Base-by-base conservation (phyloP, 441 rosid species). In the Populus hybrid region DNA sequence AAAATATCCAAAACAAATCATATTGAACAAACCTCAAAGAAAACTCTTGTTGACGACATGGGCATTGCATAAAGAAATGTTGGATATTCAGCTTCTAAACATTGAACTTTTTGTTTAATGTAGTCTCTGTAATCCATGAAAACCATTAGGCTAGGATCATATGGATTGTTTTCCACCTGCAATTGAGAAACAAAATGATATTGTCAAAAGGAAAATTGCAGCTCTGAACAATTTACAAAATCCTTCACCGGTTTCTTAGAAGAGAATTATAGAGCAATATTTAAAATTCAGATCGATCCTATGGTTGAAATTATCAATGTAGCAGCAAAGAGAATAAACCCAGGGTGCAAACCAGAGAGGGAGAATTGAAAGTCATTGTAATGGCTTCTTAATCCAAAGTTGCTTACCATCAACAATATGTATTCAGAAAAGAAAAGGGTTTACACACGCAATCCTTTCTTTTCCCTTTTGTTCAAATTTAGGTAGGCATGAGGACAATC, bases 121-220 rank as follows among this genome's bases (percentile, higher is more conserved):
- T 87, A 88, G 83, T 91, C 93, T 90, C 99, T 89, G 79, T 94
- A 95, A 79, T 95, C 99, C 99, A 94, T 95, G 87, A 95, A 95
- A 79, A 95, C 98, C 99, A 94, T 95, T 84, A 90, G 86, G 77
- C 84, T 89, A 70, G 97, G 97, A 90, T 95, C 97, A 83, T 89
- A 95, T 65, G 99, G 97, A 89, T 83, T 88, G 81, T 86, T 90
- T 85, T 95, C 98, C 88, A 95, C 99, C 99, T 94, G 87, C 70
- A 80, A 81, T 76, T 68, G 73, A 59, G 76, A 75, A 63, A 83
- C 4, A 36, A 85, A 81, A 28, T 67, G 73, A 61, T 28, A 66
- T 30, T 5, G 61, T 57, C 73, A 69, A 21, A 73, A 10, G 54
- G 35, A 24, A n/a, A 24, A n/a, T 69, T 38, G 72, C 73, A 70